Conservation (phyloP, 352 stramenopile genomes). For the Pythium plurisporium region DNA sequence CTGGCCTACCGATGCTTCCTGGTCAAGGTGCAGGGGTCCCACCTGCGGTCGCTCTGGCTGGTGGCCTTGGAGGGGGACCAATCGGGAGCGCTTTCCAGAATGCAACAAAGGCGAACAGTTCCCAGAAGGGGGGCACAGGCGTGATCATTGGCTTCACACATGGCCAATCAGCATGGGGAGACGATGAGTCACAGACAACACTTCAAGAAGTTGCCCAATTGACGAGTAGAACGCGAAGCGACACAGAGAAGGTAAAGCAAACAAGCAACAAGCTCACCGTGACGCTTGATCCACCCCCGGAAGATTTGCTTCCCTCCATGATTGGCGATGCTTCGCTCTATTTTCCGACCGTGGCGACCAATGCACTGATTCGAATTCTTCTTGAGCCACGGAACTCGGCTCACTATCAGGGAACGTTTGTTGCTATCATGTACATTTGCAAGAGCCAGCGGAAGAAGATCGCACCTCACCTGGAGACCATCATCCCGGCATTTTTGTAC, state of each 20-base stretch:
- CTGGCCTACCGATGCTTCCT: conserved; percentile 28
- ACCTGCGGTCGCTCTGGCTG: conserved; percentile 11
- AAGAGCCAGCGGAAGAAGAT: conserved; percentile 93
- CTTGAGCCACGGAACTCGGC: conserved; percentile 93
- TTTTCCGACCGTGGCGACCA: conserved; percentile 95
- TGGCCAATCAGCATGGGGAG: conserved; percentile 11
- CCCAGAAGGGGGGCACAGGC: conserved; percentile 6
- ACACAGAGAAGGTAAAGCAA: conserved; percentile 69
- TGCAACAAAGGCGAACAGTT: neutral
- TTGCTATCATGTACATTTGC: conserved; percentile 99
- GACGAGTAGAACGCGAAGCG: conserved; percentile 44
- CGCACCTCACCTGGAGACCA: conserved; percentile 94
- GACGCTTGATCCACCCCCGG: conserved; percentile 55
- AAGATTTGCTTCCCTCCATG: conserved; percentile 80
- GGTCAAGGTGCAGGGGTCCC: conserved; percentile 8
- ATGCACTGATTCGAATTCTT: conserved; percentile 98
- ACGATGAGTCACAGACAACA: conserved; percentile 42
- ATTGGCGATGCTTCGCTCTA: conserved; percentile 90
- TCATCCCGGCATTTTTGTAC: conserved; percentile 97
- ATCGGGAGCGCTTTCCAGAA: conserved; percentile 5
- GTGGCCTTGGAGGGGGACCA: conserved; percentile 11
- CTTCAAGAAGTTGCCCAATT: conserved; percentile 41
- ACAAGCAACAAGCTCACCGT: conserved; percentile 62
- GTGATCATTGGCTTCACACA: conserved; percentile 23
- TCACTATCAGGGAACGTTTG: conserved; percentile 96